Percentiles rank a stretch among this genome's conserved stretches.
These are phyloP conservation scores for Epichloe gansuensis DNA, from an alignment of 2,329 filamentous ascomycete genomes.

Conservation along the genomic window DNA sequence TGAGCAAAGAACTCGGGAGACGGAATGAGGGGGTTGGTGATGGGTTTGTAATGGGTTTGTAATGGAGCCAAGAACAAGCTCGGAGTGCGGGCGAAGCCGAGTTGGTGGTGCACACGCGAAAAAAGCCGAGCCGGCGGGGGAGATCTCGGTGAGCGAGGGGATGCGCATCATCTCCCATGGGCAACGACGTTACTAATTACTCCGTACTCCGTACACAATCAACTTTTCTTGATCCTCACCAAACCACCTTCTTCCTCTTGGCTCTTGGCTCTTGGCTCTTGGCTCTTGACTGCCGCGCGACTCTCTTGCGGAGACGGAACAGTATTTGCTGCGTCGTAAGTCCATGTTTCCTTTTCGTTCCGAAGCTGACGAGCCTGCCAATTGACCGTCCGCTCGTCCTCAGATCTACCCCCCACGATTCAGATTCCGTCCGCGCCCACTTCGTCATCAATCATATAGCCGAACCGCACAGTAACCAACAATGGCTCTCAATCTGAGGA, in stretches of 20 bases:
- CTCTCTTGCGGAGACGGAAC: neutral
- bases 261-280: too few relatives aligned
- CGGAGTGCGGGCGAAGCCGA: conserved; percentile 1
- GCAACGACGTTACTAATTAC: too few relatives aligned
- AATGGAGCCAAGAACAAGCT: neutral
- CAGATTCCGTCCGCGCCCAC: conserved; percentile 1
- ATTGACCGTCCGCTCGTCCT: conserved; percentile 1
- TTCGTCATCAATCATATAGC: conserved; percentile 1
- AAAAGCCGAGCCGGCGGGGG: neutral
- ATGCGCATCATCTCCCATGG: neutral
- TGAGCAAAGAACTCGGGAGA: neutral
- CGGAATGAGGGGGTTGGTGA: neutral
- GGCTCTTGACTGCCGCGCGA: neutral
- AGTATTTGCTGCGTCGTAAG: neutral
- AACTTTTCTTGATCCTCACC: neutral
- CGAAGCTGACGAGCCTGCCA: neutral
- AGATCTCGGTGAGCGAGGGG: neutral
- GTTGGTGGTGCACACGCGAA: neutral
- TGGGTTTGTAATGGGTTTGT: neutral
- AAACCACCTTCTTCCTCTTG: neutral
- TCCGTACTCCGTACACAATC: neutral
- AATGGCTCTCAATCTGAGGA: conserved; percentile 54
- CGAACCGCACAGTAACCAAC: conserved; percentile 9
- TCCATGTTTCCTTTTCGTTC: neutral
- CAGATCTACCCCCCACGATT: conserved; percentile 3